Percentiles rank a stretch among this genome's conserved stretches.
Conservation (phyloP, 305 asterid genomes). For the Fraxinus nigra region DNA sequence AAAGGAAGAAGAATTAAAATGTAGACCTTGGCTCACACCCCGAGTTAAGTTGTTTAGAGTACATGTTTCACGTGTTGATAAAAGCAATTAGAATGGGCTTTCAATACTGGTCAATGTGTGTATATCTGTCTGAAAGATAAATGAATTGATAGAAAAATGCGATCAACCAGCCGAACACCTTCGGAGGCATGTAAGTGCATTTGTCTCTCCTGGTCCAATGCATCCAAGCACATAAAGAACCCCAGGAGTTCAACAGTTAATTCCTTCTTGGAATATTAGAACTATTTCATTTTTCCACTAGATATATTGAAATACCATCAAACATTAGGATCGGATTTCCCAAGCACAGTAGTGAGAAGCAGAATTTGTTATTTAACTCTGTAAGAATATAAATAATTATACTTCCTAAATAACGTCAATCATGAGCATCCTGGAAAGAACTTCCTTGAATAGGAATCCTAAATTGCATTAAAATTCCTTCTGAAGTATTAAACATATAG, state of each 20-base stretch:
- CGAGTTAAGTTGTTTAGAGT: background rate
- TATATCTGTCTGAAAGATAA: background rate
- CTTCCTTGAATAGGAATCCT: background rate
- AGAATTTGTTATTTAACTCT: background rate
- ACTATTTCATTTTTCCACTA: background rate
- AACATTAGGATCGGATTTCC: background rate
- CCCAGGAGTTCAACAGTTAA: background rate
- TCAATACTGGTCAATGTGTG: background rate
- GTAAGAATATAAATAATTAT: background rate
- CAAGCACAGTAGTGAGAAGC: background rate
- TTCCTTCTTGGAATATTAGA: background rate
- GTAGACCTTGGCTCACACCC: background rate
- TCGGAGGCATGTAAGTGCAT: background rate
- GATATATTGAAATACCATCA: background rate
- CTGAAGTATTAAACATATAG: background rate
- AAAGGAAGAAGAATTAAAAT: background rate
- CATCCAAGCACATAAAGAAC: background rate
- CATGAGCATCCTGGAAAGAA: background rate
- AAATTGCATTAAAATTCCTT: background rate
- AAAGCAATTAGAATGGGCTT: background rate
- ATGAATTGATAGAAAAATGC: background rate
- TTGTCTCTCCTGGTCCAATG: background rate
- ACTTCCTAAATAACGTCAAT: background rate
- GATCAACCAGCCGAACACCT: background rate
- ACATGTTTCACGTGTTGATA: background rate